Conservation (phyloP, 1,284 basidiomycete species). For the Ganoderma lucidum region DNA sequence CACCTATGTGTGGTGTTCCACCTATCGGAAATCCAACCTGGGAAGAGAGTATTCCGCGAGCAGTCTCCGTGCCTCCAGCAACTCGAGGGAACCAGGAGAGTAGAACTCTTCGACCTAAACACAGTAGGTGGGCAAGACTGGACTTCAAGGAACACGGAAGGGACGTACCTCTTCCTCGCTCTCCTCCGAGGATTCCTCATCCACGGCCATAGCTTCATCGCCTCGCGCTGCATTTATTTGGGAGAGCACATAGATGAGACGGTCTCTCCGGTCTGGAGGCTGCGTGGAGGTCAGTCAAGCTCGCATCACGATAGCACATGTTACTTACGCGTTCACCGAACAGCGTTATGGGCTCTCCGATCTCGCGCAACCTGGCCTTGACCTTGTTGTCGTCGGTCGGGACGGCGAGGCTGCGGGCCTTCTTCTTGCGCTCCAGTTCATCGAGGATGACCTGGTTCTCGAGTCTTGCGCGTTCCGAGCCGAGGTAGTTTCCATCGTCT, state of each 20-base stretch:
- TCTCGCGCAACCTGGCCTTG: slow-evolving; percentile 86
- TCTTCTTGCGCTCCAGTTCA: slow-evolving; percentile 95
- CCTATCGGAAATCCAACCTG: slow-evolving; percentile 79
- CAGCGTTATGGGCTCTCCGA: slow-evolving; percentile 95
- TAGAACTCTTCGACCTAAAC: slow-evolving; percentile 93
- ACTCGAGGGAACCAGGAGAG: slow-evolving; percentile 87
- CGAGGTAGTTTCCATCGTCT: slow-evolving; percentile 78
- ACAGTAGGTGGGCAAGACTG: slow-evolving; percentile 12
- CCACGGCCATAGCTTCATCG: slow-evolving; percentile 74
- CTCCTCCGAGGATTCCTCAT: slow-evolving; percentile 69
- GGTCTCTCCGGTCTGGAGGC: slow-evolving; percentile 91
- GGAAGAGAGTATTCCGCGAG: slow-evolving; percentile 94
- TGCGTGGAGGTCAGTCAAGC: slow-evolving; percentile 41
- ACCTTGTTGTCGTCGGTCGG: slow-evolving; percentile 97
- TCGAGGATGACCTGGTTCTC: slow-evolving; percentile 88
- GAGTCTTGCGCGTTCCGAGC: slow-evolving; percentile 72
- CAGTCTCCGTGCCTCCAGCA: slow-evolving; percentile 83
- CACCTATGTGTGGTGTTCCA: slow-evolving; percentile 63
- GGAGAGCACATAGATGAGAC: slow-evolving; percentile 91
- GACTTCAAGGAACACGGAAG: neutral
- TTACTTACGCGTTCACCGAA: slow-evolving; percentile 93
- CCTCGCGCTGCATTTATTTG: slow-evolving; percentile 87
- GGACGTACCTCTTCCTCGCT: slow-evolving; percentile 79
- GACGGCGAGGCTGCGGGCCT: slow-evolving; percentile 92
- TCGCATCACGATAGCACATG: neutral